phyloP scores from a whole-genome alignment of 805 yeast genomes.

The Nakazawaea ambrosiae region DNA sequence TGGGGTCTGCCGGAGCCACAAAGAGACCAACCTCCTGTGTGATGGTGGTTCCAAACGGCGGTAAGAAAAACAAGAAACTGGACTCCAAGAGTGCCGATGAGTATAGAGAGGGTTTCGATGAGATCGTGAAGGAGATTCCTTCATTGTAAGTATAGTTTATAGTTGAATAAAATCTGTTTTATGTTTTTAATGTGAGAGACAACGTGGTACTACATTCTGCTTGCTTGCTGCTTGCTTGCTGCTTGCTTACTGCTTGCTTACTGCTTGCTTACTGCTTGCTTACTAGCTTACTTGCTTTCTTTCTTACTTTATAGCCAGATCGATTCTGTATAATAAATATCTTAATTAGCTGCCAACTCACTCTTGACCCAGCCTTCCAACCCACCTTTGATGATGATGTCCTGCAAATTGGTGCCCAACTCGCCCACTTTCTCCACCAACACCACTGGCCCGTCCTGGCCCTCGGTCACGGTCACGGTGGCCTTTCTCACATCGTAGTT shows the following conservation, averaged over 20 bases:
- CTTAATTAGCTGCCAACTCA: slow-evolving; percentile 36
- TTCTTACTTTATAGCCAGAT: too few relatives aligned
- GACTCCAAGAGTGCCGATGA: slow-evolving; percentile 69
- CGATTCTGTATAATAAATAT: too few relatives aligned
- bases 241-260: not conserved
- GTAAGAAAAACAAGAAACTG: slow-evolving; percentile 67
- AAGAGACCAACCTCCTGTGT: slow-evolving; percentile 98
- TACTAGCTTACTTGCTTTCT: too few relatives aligned
- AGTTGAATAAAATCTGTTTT: too few relatives aligned
- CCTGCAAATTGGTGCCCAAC: slow-evolving; percentile 91
- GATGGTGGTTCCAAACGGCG: slow-evolving; percentile 95
- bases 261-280: not conserved
- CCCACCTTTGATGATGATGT: slow-evolving; percentile 94
- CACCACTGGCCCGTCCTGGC: slow-evolving; percentile 45
- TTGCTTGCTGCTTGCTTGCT: too few relatives aligned
- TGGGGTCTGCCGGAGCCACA: slow-evolving; percentile 98
- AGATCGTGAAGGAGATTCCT: slow-evolving; percentile 85
- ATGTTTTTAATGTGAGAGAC: too few relatives aligned
- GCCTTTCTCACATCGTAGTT: slow-evolving; percentile 91
- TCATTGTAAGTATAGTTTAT: slow-evolving; percentile 22
- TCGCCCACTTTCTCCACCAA: slow-evolving; percentile 90
- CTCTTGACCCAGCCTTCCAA: slow-evolving; percentile 96
- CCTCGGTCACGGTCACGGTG: slow-evolving; percentile 69
- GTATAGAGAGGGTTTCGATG: slow-evolving; percentile 89
- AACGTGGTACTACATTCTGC: too few relatives aligned